Conservation (phyloP, 2,329 filamentous ascomycete species). For the Cadophora malorum region DNA sequence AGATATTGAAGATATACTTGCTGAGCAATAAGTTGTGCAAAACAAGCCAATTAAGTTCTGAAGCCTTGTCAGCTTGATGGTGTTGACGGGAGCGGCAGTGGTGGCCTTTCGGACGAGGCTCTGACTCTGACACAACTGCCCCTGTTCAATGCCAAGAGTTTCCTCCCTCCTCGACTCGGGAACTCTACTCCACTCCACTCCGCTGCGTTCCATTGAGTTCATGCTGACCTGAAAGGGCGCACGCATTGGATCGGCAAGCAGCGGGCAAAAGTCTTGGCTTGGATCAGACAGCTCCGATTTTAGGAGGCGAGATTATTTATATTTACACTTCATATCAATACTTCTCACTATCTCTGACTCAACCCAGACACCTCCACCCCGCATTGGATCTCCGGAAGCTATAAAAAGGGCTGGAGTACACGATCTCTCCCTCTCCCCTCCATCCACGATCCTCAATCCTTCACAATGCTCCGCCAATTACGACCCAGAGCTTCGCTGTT, state of each 20-base stretch:
- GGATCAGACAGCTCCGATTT: constrained; percentile 22
- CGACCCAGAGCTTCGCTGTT: constrained; percentile 51
- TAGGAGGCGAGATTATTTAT: constrained; percentile 28
- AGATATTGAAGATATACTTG: constrained; percentile 19
- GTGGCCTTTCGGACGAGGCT: constrained; percentile 32
- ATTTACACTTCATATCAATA: constrained; percentile 21
- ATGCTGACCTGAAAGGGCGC: background rate
- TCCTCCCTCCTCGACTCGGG: too few relatives aligned
- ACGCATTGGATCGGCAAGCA: constrained; percentile 18
- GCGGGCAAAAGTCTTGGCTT: constrained; percentile 4
- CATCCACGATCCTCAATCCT: constrained; percentile 21
- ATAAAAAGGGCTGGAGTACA: constrained; percentile 18
- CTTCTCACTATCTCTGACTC: constrained; percentile 20
- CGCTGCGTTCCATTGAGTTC: background rate
- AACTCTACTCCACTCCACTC: background rate
- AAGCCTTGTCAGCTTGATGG: constrained; percentile 27
- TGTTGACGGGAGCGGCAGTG: constrained; percentile 13
- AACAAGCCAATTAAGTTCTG: constrained; percentile 2
- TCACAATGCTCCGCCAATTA: constrained; percentile 55
- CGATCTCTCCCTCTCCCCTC: background rate
- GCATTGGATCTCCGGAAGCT: constrained; percentile 1
- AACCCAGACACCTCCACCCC: constrained; percentile 17
- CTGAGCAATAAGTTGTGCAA: constrained; percentile 9
- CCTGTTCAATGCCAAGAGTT: background rate
- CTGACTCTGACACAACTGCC: background rate